These are phyloP conservation scores for Cercophora sp. DNA, from an alignment of 495 filamentous ascomycete genomes.

Conservation along the genomic window DNA sequence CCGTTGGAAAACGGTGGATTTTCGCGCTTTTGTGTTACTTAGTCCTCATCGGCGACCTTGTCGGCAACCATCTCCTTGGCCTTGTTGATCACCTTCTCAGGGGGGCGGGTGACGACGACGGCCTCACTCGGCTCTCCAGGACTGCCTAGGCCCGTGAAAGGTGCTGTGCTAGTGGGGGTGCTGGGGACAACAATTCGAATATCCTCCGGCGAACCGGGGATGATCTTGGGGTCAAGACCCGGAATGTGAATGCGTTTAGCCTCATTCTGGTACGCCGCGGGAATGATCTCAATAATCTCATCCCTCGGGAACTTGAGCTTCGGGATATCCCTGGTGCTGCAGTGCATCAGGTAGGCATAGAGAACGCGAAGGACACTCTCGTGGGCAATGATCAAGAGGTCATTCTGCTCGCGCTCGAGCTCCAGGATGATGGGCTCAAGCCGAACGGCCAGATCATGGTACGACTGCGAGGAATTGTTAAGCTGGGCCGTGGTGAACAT, in stretches of 20 bases:
- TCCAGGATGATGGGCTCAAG: conserved; percentile 99
- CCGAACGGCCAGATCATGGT: conserved; percentile 95
- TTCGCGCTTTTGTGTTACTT: too few species aligned
- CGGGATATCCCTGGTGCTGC: conserved; percentile 93
- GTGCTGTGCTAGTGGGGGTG: conserved; percentile 20
- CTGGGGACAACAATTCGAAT: conserved; percentile 74
- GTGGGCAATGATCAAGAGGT: conserved; percentile 95
- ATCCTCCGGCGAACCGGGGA: conserved; percentile 73
- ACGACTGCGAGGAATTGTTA: conserved; percentile 63
- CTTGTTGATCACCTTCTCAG: conserved; percentile 44
- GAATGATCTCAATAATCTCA: conserved; percentile 98
- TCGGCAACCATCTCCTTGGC: conserved; percentile 42
- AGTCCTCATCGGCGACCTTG: conserved; percentile 47
- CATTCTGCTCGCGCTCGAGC: conserved; percentile 93
- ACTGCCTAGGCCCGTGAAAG: conserved; percentile 32
- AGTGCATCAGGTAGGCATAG: conserved; percentile 98
- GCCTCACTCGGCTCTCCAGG: conserved; percentile 26
- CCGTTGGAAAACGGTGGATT: too few species aligned
- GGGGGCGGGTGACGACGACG: conserved; percentile 26
- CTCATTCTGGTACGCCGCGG: conserved; percentile 93
- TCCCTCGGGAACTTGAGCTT: conserved; percentile 90
- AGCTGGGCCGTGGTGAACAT: too few species aligned
- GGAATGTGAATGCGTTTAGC: conserved; percentile 72
- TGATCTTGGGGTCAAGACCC: conserved; percentile 42
- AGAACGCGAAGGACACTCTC: conserved; percentile 94